Percentiles rank a stretch among this genome's conserved stretches.
phyloP scores from a whole-genome alignment of 768 basidiomycete species.

The Botryobasidium botryosum region DNA sequence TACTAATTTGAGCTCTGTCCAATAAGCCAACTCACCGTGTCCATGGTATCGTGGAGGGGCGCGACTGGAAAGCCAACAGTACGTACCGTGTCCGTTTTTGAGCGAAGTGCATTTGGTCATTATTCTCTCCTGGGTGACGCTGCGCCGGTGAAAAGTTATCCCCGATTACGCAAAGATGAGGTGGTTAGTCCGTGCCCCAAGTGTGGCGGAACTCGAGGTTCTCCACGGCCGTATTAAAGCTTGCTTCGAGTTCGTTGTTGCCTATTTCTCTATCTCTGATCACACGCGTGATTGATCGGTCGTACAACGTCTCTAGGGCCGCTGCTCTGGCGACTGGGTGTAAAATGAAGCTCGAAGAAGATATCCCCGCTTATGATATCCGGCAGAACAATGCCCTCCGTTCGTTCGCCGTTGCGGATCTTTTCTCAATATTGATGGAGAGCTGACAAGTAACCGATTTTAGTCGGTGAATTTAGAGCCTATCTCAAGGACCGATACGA shows the following conservation, averaged over 20 bases:
- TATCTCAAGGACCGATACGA: slow-evolving; percentile 40
- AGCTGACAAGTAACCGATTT: background rate
- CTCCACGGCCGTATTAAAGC: slow-evolving; percentile 42
- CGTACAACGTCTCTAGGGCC: slow-evolving; percentile 6
- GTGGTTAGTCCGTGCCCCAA: slow-evolving; percentile 60
- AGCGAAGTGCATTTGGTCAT: slow-evolving; percentile 2
- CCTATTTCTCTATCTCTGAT: slow-evolving; percentile 7
- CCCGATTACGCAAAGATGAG: slow-evolving; percentile 62
- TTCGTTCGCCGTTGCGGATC: slow-evolving; percentile 22
- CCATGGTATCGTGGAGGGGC: slow-evolving; percentile 59
- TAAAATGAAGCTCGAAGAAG: slow-evolving; percentile 26
- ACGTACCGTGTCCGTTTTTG: too few relatives aligned
- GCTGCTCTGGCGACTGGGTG: slow-evolving; percentile 39
- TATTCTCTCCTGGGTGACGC: background rate
- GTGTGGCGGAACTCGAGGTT: slow-evolving; percentile 39
- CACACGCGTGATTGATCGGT: background rate
- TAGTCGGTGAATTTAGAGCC: slow-evolving; percentile 48
- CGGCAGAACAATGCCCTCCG: slow-evolving; percentile 52
- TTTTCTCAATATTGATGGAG: slow-evolving; percentile 6
- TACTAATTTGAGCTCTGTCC: too few relatives aligned
- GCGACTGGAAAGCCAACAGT: slow-evolving; percentile 56
- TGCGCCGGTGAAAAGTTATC: slow-evolving; percentile 28
- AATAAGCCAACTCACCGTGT: slow-evolving; percentile 57
- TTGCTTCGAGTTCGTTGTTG: slow-evolving; percentile 47
- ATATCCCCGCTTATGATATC: slow-evolving; percentile 33